Conservation (phyloP, 1,139 yeast genomes). For the Blastobotrys petasosporus region DNA sequence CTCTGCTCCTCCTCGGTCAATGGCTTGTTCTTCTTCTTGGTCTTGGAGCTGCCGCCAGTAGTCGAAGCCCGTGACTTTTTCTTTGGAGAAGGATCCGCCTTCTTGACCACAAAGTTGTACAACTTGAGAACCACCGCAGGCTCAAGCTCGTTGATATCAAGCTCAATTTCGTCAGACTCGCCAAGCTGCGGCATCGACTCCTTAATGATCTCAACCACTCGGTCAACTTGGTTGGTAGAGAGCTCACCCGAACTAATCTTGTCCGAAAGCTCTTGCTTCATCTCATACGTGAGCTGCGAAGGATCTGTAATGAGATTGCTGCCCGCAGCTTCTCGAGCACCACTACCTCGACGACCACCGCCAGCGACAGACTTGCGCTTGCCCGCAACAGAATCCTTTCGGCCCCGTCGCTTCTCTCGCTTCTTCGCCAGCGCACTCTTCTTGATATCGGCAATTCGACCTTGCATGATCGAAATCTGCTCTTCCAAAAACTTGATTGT, state of each 20-base stretch:
- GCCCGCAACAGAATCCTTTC: slow-evolving; percentile 19
- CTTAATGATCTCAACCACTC: slow-evolving; percentile 78
- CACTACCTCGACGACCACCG: slow-evolving; percentile 9
- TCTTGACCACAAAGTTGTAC: slow-evolving; percentile 70
- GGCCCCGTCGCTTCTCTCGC: slow-evolving; percentile 39
- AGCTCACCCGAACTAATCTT: slow-evolving; percentile 57
- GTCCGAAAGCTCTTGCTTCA: slow-evolving; percentile 92
- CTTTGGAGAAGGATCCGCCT: slow-evolving; percentile 31
- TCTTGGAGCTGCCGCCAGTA: slow-evolving; percentile 23
- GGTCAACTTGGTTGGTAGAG: slow-evolving; percentile 75
- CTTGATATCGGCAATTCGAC: slow-evolving; percentile 76
- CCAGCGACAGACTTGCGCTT: slow-evolving; percentile 21
- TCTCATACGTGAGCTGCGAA: slow-evolving; percentile 59
- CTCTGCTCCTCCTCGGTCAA: slow-evolving; percentile 63
- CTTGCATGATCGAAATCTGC: slow-evolving; percentile 79
- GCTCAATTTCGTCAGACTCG: slow-evolving; percentile 80
- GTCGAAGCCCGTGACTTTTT: slow-evolving; percentile 22
- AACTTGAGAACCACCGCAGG: slow-evolving; percentile 76
- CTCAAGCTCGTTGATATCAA: slow-evolving; percentile 91
- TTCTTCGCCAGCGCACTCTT: slow-evolving; percentile 52
- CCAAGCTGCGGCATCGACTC: slow-evolving; percentile 79
- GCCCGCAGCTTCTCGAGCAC: slow-evolving; percentile 11
- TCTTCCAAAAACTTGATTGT: slow-evolving; percentile 85
- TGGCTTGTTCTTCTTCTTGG: slow-evolving; percentile 48
- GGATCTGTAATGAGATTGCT: slow-evolving; percentile 15